Percentiles rank a stretch among this genome's conserved stretches.
phyloP scores from a whole-genome alignment of 352 stramenopile genomes.

The Pythium biforme region DNA sequence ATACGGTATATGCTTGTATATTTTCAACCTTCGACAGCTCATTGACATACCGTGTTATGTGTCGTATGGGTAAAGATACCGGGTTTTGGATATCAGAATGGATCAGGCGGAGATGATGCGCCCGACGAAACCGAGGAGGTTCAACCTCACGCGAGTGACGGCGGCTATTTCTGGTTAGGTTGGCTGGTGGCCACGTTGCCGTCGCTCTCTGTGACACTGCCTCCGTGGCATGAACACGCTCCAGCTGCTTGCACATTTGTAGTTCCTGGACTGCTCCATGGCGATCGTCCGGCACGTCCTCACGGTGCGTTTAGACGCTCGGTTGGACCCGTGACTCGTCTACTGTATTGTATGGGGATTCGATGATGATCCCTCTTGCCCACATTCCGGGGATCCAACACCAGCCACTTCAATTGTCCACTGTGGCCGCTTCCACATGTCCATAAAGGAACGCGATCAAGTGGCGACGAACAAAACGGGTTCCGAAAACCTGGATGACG shows the following conservation, averaged over 20 bases:
- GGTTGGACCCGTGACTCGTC: neutral
- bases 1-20: neutral
- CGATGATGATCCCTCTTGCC: no score
- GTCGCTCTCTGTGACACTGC: neutral
- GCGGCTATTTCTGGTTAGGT: neutral
- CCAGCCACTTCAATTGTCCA: slow-evolving; percentile 27
- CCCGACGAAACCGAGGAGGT: slow-evolving; percentile 4
- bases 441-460: slow-evolving; percentile 33
- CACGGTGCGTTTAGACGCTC: neutral
- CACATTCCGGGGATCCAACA: slow-evolving; percentile 25
- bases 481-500: neutral
- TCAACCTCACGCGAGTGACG: slow-evolving; percentile 29
- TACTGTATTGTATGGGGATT: neutral
- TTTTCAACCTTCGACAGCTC: no score
- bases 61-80: neutral
- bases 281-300: neutral
- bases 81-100: neutral
- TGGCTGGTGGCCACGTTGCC: neutral
- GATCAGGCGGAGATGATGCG: slow-evolving; percentile 11
- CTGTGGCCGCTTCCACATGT: slow-evolving; percentile 20
- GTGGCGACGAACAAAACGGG: slow-evolving; percentile 16
- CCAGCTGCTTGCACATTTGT: neutral
- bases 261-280: neutral
- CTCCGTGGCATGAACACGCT: neutral
- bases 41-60: neutral